Evolutionary conservation across 148 eudicot species (phyloP).

Genomic region (Persicaria tinctoria): DNA sequence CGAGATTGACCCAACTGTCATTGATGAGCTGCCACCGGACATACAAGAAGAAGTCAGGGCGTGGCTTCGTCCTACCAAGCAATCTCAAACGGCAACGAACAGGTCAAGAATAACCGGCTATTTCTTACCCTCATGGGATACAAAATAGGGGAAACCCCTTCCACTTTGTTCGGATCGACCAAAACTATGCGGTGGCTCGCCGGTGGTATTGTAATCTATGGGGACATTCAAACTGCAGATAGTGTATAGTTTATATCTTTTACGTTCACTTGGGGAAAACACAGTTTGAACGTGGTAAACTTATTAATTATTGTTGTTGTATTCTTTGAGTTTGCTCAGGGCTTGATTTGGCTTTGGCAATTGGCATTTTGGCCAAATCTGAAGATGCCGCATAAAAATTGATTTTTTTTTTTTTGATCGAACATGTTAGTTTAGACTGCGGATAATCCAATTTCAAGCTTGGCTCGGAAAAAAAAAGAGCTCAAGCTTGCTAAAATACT

Average conservation of each 20-base stretch:
- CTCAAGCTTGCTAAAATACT: too few species aligned
- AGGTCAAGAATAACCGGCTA: constrained; percentile 43
- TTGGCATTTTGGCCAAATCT: too few species aligned
- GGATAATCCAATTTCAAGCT: too few species aligned
- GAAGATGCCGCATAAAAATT: too few species aligned
- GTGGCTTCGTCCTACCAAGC: constrained; percentile 47
- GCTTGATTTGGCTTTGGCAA: too few species aligned
- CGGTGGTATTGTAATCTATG: not conserved
- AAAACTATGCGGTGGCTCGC: not conserved
- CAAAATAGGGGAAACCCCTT: not conserved
- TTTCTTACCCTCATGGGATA: constrained; percentile 36
- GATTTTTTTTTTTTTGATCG: too few species aligned
- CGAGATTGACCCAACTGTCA: constrained; percentile 44
- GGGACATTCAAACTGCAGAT: not conserved
- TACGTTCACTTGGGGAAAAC: too few species aligned
- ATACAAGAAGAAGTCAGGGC: constrained; percentile 47
- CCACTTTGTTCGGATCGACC: not conserved
- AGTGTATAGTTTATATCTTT: not conserved
- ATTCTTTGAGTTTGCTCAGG: too few species aligned
- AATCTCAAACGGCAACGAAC: constrained; percentile 22
- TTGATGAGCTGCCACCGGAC: constrained; percentile 46
- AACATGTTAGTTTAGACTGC: too few species aligned
- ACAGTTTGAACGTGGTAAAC: too few species aligned
- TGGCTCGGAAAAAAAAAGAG: too few species aligned
- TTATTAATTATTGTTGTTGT: too few species aligned